Evolutionary conservation across 1,284 basidiomycete species (phyloP).

Genomic region (Dichomitus squalens): DNA sequence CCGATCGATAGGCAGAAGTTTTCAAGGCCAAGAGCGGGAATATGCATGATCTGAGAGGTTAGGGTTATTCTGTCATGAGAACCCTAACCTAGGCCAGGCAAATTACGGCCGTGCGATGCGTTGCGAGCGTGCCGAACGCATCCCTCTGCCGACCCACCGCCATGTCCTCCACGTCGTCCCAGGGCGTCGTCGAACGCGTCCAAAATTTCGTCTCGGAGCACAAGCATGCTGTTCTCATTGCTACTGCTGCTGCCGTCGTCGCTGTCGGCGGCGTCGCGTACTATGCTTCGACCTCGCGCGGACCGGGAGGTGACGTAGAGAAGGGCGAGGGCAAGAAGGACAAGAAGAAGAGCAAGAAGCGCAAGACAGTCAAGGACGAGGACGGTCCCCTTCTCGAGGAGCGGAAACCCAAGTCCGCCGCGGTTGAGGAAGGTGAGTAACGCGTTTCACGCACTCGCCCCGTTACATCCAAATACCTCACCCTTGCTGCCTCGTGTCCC

Average conservation of each 20-base stretch:
- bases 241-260: slow-evolving; percentile 70
- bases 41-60: neutral
- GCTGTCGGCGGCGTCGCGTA: slow-evolving; percentile 81
- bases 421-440: slow-evolving; percentile 40
- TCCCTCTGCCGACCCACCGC: slow-evolving; percentile 19
- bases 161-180: slow-evolving; percentile 39
- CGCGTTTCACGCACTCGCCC: neutral
- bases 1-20: neutral
- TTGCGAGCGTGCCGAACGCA: slow-evolving; percentile 19
- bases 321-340: slow-evolving; percentile 54
- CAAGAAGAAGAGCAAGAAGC: slow-evolving; percentile 68
- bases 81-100: slow-evolving; percentile 14
- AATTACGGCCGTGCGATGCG: slow-evolving; percentile 4
- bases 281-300: slow-evolving; percentile 63
- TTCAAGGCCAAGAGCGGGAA: neutral
- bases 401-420: slow-evolving; percentile 42
- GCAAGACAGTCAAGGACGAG: slow-evolving; percentile 52
- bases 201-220: slow-evolving; percentile 75
- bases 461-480: neutral
- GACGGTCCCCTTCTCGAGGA: slow-evolving; percentile 83
- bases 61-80: slow-evolving; percentile 7
- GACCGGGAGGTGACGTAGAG: slow-evolving; percentile 41
- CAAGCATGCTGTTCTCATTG: slow-evolving; percentile 70
- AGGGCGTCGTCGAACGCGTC: slow-evolving; percentile 57
- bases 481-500: neutral